Percentiles rank a stretch among this genome's conserved stretches.
Conservation (phyloP, 1,284 basidiomycete species). For the Rhizoctonia solani region DNA sequence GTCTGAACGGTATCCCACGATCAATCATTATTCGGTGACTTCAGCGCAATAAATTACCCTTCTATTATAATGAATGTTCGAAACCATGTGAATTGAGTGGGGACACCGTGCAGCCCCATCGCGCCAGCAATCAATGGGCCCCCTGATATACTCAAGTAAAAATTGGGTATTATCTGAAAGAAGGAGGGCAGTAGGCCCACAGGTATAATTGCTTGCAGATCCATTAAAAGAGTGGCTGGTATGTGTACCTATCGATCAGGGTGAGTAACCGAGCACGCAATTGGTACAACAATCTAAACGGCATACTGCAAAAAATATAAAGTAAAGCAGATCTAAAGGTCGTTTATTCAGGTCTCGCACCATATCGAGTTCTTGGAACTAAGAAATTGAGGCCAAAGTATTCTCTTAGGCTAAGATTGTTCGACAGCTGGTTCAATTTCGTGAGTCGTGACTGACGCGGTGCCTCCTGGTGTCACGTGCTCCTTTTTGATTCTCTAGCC, state of each 20-base stretch:
- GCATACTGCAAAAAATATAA: conserved; percentile 63
- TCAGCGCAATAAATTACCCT: conserved; percentile 40
- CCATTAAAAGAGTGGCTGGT: conserved; percentile 65
- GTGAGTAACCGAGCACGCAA: not conserved
- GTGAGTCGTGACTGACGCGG: no score
- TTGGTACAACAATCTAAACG: not conserved
- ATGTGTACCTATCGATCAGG: conserved; percentile 57
- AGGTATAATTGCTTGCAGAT: conserved; percentile 73
- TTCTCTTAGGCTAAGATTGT: no score
- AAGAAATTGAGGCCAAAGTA: no score
- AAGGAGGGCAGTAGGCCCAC: conserved; percentile 53
- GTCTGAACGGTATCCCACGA: conserved; percentile 45
- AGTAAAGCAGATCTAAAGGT: conserved; percentile 65
- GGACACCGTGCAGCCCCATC: conserved; percentile 51
- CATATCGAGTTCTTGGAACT: not conserved
- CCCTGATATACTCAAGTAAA: conserved; percentile 57
- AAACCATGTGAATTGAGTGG: conserved; percentile 58
- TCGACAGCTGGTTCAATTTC: no score
- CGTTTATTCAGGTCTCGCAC: conserved; percentile 44
- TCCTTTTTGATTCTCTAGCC: no score
- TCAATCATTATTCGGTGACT: not conserved
- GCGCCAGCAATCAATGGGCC: conserved; percentile 67
- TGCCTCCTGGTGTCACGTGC: no score
- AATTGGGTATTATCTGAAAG: conserved; percentile 45
- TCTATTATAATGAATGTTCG: conserved; percentile 66